Evolutionary conservation across 164 flowering plant species (phyloP).

Genomic region (Vitis rotundifolia): DNA sequence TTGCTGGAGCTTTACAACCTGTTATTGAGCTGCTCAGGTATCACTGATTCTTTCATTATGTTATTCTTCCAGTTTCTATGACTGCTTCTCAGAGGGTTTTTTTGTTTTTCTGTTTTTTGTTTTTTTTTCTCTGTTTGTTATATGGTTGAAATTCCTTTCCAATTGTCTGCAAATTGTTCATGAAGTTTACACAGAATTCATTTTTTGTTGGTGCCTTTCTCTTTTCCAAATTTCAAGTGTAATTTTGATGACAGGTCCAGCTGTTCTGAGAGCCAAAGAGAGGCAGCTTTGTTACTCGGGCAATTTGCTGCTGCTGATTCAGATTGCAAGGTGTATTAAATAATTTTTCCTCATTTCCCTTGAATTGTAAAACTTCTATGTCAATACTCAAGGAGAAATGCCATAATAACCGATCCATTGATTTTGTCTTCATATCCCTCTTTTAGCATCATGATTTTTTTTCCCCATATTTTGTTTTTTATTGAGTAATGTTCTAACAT

Average conservation of each 20-base stretch:
- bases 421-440: background rate
- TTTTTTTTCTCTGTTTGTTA: background rate
- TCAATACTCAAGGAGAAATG: too few relatives aligned
- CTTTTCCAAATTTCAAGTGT: background rate
- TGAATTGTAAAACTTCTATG: too few relatives aligned
- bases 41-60: background rate
- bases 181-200: background rate
- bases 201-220: background rate
- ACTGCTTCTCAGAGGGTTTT: too few relatives aligned
- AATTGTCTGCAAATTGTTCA: background rate
- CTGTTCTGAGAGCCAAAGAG: constrained; percentile 35
- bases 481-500: background rate
- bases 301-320: constrained; percentile 49
- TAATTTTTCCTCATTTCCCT: background rate
- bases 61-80: too few relatives aligned
- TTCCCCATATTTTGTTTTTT: too few relatives aligned
- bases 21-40: constrained; percentile 81
- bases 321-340: constrained; percentile 35
- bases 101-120: background rate
- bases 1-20: constrained; percentile 86
- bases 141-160: background rate
- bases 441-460: background rate
- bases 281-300: constrained; percentile 42
- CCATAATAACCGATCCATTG: background rate
- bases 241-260: constrained; percentile 23